Percentiles rank a stretch among this genome's conserved stretches.
Conservation (phyloP, 352 stramenopile genomes). For the Phytopythium chamaehyphon region DNA sequence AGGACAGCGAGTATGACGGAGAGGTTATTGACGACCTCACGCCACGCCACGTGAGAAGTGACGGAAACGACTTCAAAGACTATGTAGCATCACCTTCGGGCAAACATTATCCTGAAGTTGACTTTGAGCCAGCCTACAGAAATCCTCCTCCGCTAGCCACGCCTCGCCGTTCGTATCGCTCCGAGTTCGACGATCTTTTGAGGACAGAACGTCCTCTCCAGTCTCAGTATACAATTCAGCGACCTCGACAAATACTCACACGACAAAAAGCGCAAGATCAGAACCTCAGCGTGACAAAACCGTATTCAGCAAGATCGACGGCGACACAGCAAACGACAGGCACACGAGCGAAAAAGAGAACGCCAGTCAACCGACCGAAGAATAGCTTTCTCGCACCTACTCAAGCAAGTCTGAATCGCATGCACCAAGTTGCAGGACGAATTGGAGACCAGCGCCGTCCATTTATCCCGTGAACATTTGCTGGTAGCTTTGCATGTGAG, state of each 20-base stretch:
- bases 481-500: not conserved
- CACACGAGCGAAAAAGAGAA: constrained; percentile 12
- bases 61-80: no score
- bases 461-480: constrained; percentile 29
- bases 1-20: no score
- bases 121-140: no score
- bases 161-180: constrained; percentile 12
- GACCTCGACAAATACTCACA: constrained; percentile 1
- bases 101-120: no score
- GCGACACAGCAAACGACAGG: not conserved
- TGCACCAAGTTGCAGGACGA: constrained; percentile 24
- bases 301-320: not conserved
- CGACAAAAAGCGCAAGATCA: constrained; percentile 2
- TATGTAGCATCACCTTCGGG: no score
- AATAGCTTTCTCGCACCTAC: constrained; percentile 67
- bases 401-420: constrained; percentile 56
- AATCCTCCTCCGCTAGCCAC: constrained; percentile 8
- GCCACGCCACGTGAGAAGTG: no score
- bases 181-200: constrained; percentile 42
- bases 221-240: constrained; percentile 1
- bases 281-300: not conserved
- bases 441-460: constrained; percentile 25
- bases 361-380: constrained; percentile 17
- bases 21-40: no score
- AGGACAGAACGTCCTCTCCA: constrained; percentile 17